These are phyloP conservation scores for Pelargonium nanum DNA, from an alignment of 345 rosid species.

Conservation along the genomic window DNA sequence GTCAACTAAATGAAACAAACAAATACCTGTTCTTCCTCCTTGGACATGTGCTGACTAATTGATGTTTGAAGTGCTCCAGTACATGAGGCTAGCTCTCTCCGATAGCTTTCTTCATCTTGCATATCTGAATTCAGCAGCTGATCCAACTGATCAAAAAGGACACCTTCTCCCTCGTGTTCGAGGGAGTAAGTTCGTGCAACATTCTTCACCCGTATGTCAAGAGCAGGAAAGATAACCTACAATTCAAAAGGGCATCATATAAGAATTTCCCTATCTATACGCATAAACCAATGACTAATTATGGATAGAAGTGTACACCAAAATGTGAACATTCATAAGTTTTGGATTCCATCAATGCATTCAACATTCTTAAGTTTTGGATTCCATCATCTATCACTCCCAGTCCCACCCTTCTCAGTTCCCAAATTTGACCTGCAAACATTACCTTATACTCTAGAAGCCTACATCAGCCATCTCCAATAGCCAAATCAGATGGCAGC, in stretches of 20 bases:
- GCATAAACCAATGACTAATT: not conserved
- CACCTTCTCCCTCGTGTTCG: constrained; percentile 79
- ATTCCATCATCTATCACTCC: too few relatives aligned
- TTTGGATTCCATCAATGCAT: too few relatives aligned
- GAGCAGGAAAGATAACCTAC: constrained; percentile 84
- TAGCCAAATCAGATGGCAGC: not conserved
- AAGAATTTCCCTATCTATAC: not conserved
- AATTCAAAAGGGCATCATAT: constrained; percentile 5
- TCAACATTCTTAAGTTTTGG: too few relatives aligned
- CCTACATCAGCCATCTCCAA: not conserved
- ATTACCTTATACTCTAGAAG: not conserved
- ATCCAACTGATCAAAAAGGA: constrained; percentile 62
- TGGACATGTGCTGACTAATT: constrained; percentile 79
- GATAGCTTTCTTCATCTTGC: constrained; percentile 42
- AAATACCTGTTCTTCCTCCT: constrained; percentile 88
- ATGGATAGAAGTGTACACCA: too few relatives aligned
- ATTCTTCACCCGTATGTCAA: constrained; percentile 83
- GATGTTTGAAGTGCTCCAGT: constrained; percentile 81
- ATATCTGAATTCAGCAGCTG: constrained; percentile 51
- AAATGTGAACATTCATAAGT: too few relatives aligned
- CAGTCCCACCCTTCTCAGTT: not conserved
- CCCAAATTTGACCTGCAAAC: not conserved
- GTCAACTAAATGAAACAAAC: not conserved
- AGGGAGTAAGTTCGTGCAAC: constrained; percentile 79
- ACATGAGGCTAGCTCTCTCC: constrained; percentile 69